Percentiles rank a stretch among this genome's conserved stretches.
These are phyloP conservation scores for Sextonia rubra DNA, from an alignment of 164 flowering plant species.

Conservation along the genomic window DNA sequence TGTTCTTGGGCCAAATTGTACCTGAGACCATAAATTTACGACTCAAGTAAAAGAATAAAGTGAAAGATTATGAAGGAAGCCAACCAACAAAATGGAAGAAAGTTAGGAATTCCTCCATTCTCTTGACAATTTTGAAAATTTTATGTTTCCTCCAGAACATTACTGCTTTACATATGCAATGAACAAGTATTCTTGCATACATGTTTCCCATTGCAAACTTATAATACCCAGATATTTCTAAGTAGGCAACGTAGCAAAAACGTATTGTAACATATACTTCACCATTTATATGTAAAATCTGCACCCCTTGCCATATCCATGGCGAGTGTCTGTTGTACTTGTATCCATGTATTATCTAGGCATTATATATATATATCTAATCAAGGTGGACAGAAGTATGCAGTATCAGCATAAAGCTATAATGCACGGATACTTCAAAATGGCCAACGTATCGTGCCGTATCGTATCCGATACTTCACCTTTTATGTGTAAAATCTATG, in stretches of 20 bases:
- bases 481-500: no score
- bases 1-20: constrained; percentile 82
- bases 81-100: neutral
- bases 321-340: no score
- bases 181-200: neutral
- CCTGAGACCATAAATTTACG: constrained; percentile 28
- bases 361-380: no score
- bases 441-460: no score
- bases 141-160: neutral
- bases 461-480: no score
- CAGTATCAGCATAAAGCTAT: no score
- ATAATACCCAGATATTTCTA: neutral
- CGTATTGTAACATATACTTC: no score
- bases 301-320: no score
- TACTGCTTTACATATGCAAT: neutral
- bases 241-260: no score
- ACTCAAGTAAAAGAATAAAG: neutral
- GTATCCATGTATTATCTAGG: no score
- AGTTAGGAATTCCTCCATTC: neutral
- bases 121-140: neutral
- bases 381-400: neutral
- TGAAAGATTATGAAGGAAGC: neutral
- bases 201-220: neutral
- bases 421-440: no score
- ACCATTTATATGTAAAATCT: no score